Percentiles rank a stretch among this genome's conserved stretches.
phyloP scores from a whole-genome alignment of 2,329 filamentous ascomycete species.

The Aspergillus sp. region DNA sequence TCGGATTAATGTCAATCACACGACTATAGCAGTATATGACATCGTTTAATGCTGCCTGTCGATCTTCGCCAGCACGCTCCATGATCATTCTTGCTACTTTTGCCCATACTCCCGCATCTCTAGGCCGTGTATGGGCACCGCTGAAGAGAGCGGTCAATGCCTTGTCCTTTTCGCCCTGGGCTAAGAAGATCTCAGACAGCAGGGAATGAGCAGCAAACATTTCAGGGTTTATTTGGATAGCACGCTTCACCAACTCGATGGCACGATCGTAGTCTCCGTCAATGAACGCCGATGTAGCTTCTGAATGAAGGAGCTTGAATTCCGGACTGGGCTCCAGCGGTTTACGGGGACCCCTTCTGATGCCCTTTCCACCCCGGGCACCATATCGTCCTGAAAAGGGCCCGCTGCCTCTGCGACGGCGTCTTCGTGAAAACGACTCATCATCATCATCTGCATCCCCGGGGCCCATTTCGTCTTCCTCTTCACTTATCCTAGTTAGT shows the following conservation, averaged over 20 bases:
- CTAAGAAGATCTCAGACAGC: slow-evolving; percentile 54
- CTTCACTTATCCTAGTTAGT: slow-evolving; percentile 20
- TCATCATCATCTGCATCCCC: slow-evolving; percentile 22
- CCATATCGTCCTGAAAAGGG: slow-evolving; percentile 33
- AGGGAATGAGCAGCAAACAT: slow-evolving; percentile 59
- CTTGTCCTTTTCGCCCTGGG: slow-evolving; percentile 53
- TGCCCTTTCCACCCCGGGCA: slow-evolving; percentile 39
- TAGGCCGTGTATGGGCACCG: slow-evolving; percentile 53
- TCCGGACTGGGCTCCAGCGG: slow-evolving; percentile 44
- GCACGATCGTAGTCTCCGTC: slow-evolving; percentile 43
- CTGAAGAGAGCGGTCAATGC: slow-evolving; percentile 53
- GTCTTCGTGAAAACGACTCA: slow-evolving; percentile 17
- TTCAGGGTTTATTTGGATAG: slow-evolving; percentile 56
- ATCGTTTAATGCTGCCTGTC: slow-evolving; percentile 40
- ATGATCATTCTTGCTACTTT: slow-evolving; percentile 53
- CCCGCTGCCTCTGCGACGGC: slow-evolving; percentile 26
- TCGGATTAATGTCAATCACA: slow-evolving; percentile 49
- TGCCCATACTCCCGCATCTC: slow-evolving; percentile 54
- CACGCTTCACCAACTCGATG: slow-evolving; percentile 40
- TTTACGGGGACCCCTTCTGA: slow-evolving; percentile 43
- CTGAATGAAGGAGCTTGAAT: slow-evolving; percentile 44
- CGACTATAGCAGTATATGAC: slow-evolving; percentile 51
- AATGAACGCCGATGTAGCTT: slow-evolving; percentile 46
- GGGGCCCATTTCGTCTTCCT: slow-evolving; percentile 14
- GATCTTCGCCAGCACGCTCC: slow-evolving; percentile 43